These are phyloP conservation scores for Corallochytrium limacisporum DNA, from an alignment of 78 protist species.

Conservation along the genomic window DNA sequence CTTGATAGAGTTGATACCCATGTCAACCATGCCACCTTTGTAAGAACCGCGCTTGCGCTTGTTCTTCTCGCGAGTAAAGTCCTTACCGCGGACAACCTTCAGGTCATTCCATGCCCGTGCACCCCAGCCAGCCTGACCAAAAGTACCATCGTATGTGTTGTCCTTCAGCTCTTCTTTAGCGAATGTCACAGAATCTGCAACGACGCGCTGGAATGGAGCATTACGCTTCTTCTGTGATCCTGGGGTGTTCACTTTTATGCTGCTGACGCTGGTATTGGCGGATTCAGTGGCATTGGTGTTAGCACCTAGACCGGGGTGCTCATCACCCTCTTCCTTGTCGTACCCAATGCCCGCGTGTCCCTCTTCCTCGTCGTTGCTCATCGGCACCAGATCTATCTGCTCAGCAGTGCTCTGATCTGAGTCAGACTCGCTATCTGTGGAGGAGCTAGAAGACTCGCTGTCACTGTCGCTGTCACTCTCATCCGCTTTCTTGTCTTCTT, in stretches of 20 bases:
- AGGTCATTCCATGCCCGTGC: constrained; percentile 24
- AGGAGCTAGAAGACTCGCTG: background rate
- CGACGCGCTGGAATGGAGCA: background rate
- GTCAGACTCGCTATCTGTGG: background rate
- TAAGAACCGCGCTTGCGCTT: constrained; percentile 56
- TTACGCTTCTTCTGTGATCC: background rate
- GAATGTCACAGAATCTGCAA: background rate
- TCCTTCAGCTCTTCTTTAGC: background rate
- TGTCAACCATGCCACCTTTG: constrained; percentile 43
- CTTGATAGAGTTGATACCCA: constrained; percentile 17
- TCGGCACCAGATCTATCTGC: too few relatives aligned
- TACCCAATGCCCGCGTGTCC: too few relatives aligned
- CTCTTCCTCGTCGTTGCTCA: background rate
- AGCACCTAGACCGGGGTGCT: background rate
- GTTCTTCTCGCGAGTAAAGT: constrained; percentile 49
- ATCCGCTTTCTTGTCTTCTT: too few relatives aligned
- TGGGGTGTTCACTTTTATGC: background rate
- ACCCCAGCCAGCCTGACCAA: constrained; percentile 18
- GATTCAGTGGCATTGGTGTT: background rate
- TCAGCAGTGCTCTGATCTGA: background rate
- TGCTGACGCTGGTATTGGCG: background rate
- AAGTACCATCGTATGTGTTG: background rate
- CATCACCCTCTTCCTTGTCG: background rate
- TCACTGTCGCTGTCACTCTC: too few relatives aligned
- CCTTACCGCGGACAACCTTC: constrained; percentile 21